phyloP scores from a whole-genome alignment of 1,284 basidiomycete species.

The Trametes versicolor region DNA sequence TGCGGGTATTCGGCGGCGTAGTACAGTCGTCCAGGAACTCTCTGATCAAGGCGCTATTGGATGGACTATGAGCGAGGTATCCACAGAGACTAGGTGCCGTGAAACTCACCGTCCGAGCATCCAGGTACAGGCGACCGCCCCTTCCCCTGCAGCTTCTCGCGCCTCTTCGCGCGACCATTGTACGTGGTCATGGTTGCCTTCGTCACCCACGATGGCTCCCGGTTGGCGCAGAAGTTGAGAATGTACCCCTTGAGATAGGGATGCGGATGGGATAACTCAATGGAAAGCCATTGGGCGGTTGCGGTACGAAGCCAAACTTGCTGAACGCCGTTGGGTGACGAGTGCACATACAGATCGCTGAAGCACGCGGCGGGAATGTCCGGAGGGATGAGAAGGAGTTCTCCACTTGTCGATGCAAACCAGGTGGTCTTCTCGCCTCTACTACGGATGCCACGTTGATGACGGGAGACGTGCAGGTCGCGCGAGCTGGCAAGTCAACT shows the following conservation, averaged over 20 bases:
- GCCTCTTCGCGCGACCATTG: background rate
- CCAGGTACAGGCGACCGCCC: too few relatives aligned
- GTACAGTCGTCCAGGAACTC: too few relatives aligned
- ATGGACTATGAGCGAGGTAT: too few relatives aligned
- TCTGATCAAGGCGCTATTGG: too few relatives aligned
- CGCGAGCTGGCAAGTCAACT: background rate
- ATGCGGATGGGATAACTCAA: background rate
- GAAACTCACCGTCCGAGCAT: too few relatives aligned
- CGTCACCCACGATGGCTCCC: background rate
- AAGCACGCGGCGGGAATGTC: background rate
- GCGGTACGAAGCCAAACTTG: background rate
- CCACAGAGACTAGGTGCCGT: too few relatives aligned
- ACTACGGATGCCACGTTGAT: background rate
- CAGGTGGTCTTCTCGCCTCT: constrained; percentile 2
- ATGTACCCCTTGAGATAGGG: background rate
- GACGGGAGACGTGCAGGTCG: background rate
- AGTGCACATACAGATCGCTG: background rate
- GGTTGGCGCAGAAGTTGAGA: background rate
- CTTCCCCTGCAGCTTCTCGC: background rate
- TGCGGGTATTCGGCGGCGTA: too few relatives aligned
- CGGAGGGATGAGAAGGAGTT: background rate
- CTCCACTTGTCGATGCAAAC: background rate
- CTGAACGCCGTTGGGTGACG: background rate
- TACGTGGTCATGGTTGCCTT: background rate
- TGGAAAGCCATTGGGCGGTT: background rate